Conservation (phyloP, 371 early-diverging fungal species). For the Mortierella polycephala region DNA sequence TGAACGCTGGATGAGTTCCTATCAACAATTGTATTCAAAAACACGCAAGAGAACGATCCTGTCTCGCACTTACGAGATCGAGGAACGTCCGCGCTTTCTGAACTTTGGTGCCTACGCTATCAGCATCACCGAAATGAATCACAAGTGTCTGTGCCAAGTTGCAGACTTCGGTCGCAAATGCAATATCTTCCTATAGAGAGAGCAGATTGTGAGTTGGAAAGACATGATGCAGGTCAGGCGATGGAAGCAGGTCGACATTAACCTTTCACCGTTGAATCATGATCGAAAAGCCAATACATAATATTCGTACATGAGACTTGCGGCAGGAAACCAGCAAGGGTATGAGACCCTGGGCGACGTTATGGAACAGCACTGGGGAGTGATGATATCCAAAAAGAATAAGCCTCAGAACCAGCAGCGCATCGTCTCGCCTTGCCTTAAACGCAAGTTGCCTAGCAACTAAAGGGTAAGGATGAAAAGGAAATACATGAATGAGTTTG, state of each 20-base stretch:
- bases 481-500: neutral
- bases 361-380: slow-evolving; percentile 56
- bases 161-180: slow-evolving; percentile 34
- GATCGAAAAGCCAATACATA: neutral
- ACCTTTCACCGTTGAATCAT: neutral
- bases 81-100: slow-evolving; percentile 31
- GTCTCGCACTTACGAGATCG: slow-evolving; percentile 19
- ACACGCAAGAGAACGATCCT: neutral
- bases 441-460: slow-evolving; percentile 44
- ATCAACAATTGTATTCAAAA: neutral
- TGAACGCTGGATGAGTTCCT: neutral
- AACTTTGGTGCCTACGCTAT: slow-evolving; percentile 24
- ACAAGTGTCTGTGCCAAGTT: slow-evolving; percentile 40
- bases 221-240: neutral
- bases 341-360: slow-evolving; percentile 40
- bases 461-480: neutral
- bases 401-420: slow-evolving; percentile 30
- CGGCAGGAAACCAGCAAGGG: slow-evolving; percentile 30
- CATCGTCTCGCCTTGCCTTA: slow-evolving; percentile 25
- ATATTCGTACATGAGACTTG: slow-evolving; percentile 24
- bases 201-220: neutral
- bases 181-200: slow-evolving; percentile 24
- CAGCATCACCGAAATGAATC: slow-evolving; percentile 43
- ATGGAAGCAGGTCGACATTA: neutral
- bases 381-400: slow-evolving; percentile 51